Evolutionary conservation across 139 green algal species (phyloP), one percentile per base, ranked within the genome.

Genomic region (Microglena sp.): DNA sequence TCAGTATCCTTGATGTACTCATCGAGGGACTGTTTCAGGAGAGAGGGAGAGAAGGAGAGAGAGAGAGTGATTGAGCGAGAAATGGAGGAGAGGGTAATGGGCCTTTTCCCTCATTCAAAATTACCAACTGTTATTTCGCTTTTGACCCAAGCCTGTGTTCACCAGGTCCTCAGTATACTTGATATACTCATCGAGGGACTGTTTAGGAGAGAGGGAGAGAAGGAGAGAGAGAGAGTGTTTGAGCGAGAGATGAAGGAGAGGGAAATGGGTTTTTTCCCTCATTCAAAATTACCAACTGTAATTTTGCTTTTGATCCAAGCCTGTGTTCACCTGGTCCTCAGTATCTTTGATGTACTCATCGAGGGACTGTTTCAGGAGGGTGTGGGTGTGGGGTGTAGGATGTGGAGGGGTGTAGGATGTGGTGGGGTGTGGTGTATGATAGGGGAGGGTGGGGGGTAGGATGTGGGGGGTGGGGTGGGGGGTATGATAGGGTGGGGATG

Each of bases 1-100:
- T 95, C 87, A 40, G 88, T 92, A 78, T 95, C 87, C 60, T 95
- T 83, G 63, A 95, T 90, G 70, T 93, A 95, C 78, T 96, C 89
- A 34, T 77, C 67, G 45, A 97, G 76, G 34, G 83, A 88, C 69
- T 75, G 55, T 61, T 66, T n/a, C 11, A 15, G 40, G 40, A 50
- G 18, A 50, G 40, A 50, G 18, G 11, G 18, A 50, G 40, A 15
- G n/a, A n/a, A n/a, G n/a, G n/a, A n/a, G n/a, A 50, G 18, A 15
- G 11, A 15, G 40, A 50, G 11, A 50, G 11, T 50, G 40, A 15
- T n/a, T 60, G 27, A 33, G 53, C n/a, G 24, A 26, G 53, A 26
- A 18, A 18, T 33, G 18, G 21, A 18, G 21, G 18, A 28, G 21
- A 7, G 15, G 24, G 18, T 18, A 26, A 8, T 33, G 53, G 15